Conservation (phyloP, 768 basidiomycete genomes). For the Tricholoma bakamatsutake region DNA sequence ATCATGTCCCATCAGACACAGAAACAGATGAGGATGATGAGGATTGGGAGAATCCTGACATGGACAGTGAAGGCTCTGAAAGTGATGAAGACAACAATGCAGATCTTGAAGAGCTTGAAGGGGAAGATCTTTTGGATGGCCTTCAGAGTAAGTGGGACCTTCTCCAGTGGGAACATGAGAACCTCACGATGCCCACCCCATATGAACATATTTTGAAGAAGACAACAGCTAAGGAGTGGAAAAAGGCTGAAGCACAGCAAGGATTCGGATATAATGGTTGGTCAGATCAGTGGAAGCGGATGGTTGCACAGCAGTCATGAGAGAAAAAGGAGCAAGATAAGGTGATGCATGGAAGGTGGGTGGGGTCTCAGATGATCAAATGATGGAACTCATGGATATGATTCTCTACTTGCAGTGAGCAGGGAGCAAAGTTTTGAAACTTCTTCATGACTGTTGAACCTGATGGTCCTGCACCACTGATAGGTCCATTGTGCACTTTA, state of each 20-base stretch:
- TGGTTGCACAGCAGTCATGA: not conserved
- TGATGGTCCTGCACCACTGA: not conserved
- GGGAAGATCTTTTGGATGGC: not conserved
- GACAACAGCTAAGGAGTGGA: not conserved
- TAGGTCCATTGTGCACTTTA: no score
- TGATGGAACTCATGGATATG: not conserved
- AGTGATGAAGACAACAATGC: not conserved
- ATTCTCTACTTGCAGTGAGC: not conserved
- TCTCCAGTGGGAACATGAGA: not conserved
- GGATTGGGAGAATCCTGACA: not conserved
- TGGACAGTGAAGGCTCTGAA: not conserved
- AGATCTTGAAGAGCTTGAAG: not conserved
- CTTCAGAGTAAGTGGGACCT: not conserved
- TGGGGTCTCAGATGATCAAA: no score
- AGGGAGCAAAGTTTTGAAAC: not conserved
- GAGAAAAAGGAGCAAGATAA: not conserved
- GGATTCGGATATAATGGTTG: not conserved
- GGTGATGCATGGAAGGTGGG: not conserved
- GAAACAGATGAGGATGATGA: not conserved
- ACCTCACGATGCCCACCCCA: not conserved
- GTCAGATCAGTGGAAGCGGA: not conserved
- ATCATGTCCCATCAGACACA: not conserved
- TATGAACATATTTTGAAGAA: not conserved
- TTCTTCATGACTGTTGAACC: not conserved
- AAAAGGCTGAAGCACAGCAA: not conserved